Conservation (phyloP, 768 basidiomycete species). For the Floccularia luteovirens region DNA sequence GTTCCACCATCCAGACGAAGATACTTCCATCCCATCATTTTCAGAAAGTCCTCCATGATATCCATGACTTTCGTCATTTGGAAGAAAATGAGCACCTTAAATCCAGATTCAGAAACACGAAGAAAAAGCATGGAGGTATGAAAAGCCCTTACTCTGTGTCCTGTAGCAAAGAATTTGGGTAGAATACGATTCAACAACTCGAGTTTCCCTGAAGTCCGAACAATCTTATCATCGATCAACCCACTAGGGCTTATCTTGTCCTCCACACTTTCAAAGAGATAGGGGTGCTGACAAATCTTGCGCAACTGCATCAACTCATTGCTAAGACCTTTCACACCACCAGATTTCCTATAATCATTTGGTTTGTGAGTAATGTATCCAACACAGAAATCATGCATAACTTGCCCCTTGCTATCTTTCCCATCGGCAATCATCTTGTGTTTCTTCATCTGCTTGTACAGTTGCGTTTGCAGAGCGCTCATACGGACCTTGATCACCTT, state of each 20-base stretch:
- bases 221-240: constrained; percentile 75
- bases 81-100: constrained; percentile 95
- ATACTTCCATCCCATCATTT: constrained; percentile 79
- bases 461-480: constrained; percentile 84
- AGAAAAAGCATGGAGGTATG: background rate
- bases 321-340: constrained; percentile 81
- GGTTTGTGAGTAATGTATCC: constrained; percentile 2
- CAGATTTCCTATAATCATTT: constrained; percentile 42
- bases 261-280: constrained; percentile 92
- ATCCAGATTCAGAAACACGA: constrained; percentile 4
- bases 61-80: constrained; percentile 99
- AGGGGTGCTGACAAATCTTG: constrained; percentile 98
- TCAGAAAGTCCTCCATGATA: constrained; percentile 93
- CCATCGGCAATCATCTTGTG: constrained; percentile 94
- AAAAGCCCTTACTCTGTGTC: constrained; percentile 63
- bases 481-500: constrained; percentile 96
- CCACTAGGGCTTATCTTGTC: constrained; percentile 85
- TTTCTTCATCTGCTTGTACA: constrained; percentile 98
- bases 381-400: constrained; percentile 6
- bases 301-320: constrained; percentile 97
- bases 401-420: constrained; percentile 67
- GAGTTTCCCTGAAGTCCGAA: constrained; percentile 88
- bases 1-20: constrained; percentile 95
- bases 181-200: constrained; percentile 87
- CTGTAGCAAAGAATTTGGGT: constrained; percentile 90